phyloP scores from a whole-genome alignment of 768 basidiomycete genomes.

The Tubosaeta brunneosetosa region DNA sequence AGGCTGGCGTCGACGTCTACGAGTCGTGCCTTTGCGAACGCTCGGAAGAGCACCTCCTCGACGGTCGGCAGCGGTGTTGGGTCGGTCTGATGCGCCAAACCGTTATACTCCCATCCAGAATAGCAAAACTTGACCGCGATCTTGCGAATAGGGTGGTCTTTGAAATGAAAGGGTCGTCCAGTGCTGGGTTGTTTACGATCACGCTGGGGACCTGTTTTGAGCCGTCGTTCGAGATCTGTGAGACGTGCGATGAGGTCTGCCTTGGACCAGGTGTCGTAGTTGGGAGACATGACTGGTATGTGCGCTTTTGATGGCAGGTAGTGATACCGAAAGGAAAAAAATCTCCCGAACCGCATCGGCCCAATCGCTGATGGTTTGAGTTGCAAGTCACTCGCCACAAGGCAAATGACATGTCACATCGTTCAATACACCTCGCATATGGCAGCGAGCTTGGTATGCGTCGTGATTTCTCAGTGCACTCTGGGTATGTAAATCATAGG shows the following conservation, averaged over 20 bases:
- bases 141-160: slow-evolving; percentile 71
- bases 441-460: background rate
- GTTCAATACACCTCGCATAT: no score
- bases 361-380: no score
- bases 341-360: no score
- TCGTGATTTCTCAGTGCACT: background rate
- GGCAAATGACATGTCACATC: no score
- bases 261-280: slow-evolving; percentile 56
- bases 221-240: slow-evolving; percentile 45
- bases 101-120: slow-evolving; percentile 87
- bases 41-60: slow-evolving; percentile 79
- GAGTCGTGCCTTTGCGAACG: slow-evolving; percentile 70
- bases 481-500: slow-evolving; percentile 10
- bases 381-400: no score
- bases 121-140: slow-evolving; percentile 94
- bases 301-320: slow-evolving; percentile 21
- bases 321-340: no score
- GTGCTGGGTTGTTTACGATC: slow-evolving; percentile 9
- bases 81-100: slow-evolving; percentile 75
- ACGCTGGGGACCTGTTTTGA: background rate
- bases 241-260: slow-evolving; percentile 70
- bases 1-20: slow-evolving; percentile 70
- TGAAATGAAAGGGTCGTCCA: slow-evolving; percentile 56
- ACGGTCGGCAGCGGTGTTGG: slow-evolving; percentile 82
- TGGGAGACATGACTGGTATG: slow-evolving; percentile 33